phyloP scores from a whole-genome alignment of 768 basidiomycete species.

The Tulasnella sp. region DNA sequence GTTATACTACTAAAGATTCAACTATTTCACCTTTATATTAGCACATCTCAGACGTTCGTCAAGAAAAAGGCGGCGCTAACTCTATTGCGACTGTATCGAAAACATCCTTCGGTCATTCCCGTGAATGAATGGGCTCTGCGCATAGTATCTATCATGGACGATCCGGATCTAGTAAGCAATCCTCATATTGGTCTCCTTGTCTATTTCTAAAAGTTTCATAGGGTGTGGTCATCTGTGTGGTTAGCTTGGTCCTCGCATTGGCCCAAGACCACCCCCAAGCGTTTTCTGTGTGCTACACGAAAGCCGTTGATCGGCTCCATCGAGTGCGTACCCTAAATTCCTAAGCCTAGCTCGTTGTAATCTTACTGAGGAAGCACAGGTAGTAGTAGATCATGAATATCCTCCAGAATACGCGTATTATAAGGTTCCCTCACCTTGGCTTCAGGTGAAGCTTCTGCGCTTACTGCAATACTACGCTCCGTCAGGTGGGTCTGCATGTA shows the following conservation, averaged over 20 bases:
- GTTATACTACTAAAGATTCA: no score
- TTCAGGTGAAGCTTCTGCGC: slow-evolving; percentile 89
- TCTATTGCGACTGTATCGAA: slow-evolving; percentile 81
- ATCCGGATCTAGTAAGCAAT: slow-evolving; percentile 55
- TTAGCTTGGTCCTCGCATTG: slow-evolving; percentile 83
- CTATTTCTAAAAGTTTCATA: slow-evolving; percentile 24
- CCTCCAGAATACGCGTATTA: slow-evolving; percentile 88
- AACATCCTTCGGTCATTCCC: slow-evolving; percentile 88
- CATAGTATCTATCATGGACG: slow-evolving; percentile 92
- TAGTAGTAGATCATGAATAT: slow-evolving; percentile 86
- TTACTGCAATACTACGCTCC: slow-evolving; percentile 93
- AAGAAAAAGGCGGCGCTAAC: slow-evolving; percentile 98
- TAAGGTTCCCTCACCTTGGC: slow-evolving; percentile 94
- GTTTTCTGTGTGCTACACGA: slow-evolving; percentile 83
- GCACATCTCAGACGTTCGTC: slow-evolving; percentile 88
- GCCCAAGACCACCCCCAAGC: slow-evolving; percentile 90
- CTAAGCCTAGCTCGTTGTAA: neutral
- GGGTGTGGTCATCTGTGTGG: slow-evolving; percentile 92
- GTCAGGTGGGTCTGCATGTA: slow-evolving; percentile 46
- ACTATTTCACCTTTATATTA: slow-evolving; percentile 25
- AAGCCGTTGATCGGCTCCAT: slow-evolving; percentile 80
- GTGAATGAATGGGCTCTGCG: slow-evolving; percentile 92
- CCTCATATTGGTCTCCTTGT: neutral
- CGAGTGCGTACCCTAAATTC: slow-evolving; percentile 40
- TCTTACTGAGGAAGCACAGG: slow-evolving; percentile 30